Percentiles rank a stretch among this genome's conserved stretches.
Evolutionary conservation across 495 filamentous ascomycete species (phyloP).

Genomic region (Articulospora tetracladia): DNA sequence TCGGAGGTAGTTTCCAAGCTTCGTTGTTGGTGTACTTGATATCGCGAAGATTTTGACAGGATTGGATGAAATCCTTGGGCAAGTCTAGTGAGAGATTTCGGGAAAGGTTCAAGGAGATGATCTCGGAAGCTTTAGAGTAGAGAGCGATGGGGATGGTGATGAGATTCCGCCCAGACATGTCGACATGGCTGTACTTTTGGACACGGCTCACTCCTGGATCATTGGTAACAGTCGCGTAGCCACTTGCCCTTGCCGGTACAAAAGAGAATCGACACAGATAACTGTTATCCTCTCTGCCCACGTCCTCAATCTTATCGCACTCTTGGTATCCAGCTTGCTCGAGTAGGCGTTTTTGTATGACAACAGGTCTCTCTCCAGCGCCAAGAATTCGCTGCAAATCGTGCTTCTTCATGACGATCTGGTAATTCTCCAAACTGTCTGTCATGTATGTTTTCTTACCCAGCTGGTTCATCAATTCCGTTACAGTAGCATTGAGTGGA

Average conservation of each 20-base stretch:
- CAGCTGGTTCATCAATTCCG: slow-evolving; percentile 77
- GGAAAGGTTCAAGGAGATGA: slow-evolving; percentile 91
- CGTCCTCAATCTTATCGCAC: slow-evolving; percentile 83
- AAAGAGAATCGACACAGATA: slow-evolving; percentile 96
- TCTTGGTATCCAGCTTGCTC: slow-evolving; percentile 91
- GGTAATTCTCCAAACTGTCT: slow-evolving; percentile 87
- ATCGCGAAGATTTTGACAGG: slow-evolving; percentile 85
- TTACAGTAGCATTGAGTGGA: slow-evolving; percentile 73
- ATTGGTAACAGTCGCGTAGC: slow-evolving; percentile 54
- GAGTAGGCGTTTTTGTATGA: slow-evolving; percentile 88
- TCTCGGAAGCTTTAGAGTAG: slow-evolving; percentile 87
- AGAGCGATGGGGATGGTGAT: slow-evolving; percentile 92
- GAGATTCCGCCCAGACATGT: slow-evolving; percentile 86
- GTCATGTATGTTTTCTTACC: slow-evolving; percentile 88
- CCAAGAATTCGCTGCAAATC: slow-evolving; percentile 80
- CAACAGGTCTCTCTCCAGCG: slow-evolving; percentile 73
- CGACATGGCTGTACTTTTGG: slow-evolving; percentile 89
- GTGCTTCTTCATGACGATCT: slow-evolving; percentile 91
- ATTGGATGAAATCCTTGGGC: slow-evolving; percentile 93
- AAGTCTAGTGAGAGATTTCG: slow-evolving; percentile 88
- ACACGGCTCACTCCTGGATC: slow-evolving; percentile 77
- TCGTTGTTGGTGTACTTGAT: slow-evolving; percentile 95
- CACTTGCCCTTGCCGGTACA: slow-evolving; percentile 78
- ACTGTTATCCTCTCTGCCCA: slow-evolving; percentile 96
- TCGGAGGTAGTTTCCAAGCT: slow-evolving; percentile 77